Evolutionary conservation across 2,329 filamentous ascomycete genomes (phyloP), one percentile per base, ranked within the genome.

Genomic region (Neofusicoccum sp.): DNA sequence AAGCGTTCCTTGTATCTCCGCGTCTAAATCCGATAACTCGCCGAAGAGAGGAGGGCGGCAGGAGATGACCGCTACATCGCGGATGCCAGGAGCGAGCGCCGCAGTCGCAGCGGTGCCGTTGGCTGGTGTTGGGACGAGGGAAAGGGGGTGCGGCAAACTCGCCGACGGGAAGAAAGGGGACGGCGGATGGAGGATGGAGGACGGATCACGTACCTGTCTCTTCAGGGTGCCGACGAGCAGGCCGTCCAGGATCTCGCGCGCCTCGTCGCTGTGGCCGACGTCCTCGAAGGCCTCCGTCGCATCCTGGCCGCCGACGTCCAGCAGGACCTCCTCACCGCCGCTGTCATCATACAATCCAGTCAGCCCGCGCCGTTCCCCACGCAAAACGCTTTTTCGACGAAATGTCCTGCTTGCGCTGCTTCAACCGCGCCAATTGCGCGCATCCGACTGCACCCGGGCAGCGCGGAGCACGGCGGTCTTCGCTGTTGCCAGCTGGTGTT

Each of bases 231-330:
- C 73, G 36, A 75, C 73, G 28, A 73, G 68, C 66, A 76, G 64
- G 38, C 73, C 73, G 0, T 89, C 87, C 61, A 99, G 87, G 68
- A 96, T 93, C 82, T 98, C 93, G 68, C 95, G 89, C 68, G 95
- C 95, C 84, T 99, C 95, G 78, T 99, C 95, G 71, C 90, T 96
- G 89, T 99, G 95, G 74, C 95, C 95, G 72, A 99, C 95, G 79
- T 99, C 95, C 82, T 99, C 95, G 76, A 99, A 99, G 64, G 95
- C 93, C 81, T 98, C 95, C 70, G 93, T 96, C 71, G 90, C 89
- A 78, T 99, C 95, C 81, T 96, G 93, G 69, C 95, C 95, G 72
- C 84, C 95, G 66, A 98, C 93, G 69, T 99, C 95, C 69, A 99
- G 89, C 65, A 99, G 82, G 69, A 99, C 95, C 82, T 99, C 95